Conservation (phyloP, 2,329 filamentous ascomycete species). For the Trichothecium roseum region DNA sequence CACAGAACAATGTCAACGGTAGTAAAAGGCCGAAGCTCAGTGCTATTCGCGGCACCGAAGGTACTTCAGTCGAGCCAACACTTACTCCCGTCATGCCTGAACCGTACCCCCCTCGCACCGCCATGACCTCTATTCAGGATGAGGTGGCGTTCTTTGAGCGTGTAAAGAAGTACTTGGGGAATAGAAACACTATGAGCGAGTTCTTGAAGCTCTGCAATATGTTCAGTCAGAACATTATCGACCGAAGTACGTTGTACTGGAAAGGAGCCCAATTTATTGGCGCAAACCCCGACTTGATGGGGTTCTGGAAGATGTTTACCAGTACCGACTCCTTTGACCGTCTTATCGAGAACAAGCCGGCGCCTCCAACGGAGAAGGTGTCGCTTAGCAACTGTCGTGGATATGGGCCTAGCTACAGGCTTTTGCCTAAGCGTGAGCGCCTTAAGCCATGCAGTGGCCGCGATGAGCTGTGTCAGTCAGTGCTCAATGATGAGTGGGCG, state of each 20-base stretch:
- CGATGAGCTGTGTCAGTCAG: constrained; percentile 85
- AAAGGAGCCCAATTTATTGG: constrained; percentile 81
- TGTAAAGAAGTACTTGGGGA: constrained; percentile 91
- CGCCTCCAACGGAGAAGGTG: constrained; percentile 69
- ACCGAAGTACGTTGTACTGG: constrained; percentile 70
- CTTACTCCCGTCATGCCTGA: constrained; percentile 81
- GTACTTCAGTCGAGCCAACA: constrained; percentile 66
- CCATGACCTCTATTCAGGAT: constrained; percentile 66
- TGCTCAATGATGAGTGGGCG: constrained; percentile 96
- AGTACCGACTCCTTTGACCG: constrained; percentile 68
- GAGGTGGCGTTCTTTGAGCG: constrained; percentile 92
- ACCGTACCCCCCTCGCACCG: constrained; percentile 68
- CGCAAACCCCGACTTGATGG: constrained; percentile 78
- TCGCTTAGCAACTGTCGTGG: constrained; percentile 91
- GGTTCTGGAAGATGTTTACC: constrained; percentile 78
- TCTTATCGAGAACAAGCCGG: constrained; percentile 66
- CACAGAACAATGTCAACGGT: constrained; percentile 22
- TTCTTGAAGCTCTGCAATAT: constrained; percentile 96
- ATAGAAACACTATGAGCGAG: constrained; percentile 86
- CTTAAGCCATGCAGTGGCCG: constrained; percentile 88
- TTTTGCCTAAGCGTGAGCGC: constrained; percentile 82
- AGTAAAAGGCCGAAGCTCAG: constrained; percentile 65
- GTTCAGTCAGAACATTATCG: constrained; percentile 86
- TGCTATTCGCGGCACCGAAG: constrained; percentile 54
- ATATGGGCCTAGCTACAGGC: constrained; percentile 88